phyloP scores from a whole-genome alignment of 2,329 filamentous ascomycete genomes.

The Gaeumannomyces sp. region DNA sequence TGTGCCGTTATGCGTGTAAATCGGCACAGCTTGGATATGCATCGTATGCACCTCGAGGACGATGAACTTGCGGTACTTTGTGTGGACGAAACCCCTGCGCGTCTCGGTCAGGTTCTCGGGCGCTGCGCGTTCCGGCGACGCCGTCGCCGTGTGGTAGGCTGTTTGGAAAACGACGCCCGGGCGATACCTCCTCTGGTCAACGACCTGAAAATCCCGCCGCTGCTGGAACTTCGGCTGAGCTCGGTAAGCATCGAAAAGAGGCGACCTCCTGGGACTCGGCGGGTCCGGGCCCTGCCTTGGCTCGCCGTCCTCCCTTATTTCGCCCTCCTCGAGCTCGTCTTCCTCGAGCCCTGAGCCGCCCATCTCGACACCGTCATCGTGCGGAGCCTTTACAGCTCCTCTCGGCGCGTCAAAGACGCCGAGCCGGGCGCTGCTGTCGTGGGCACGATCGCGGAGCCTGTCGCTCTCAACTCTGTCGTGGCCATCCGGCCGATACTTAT shows the following conservation, averaged over 20 bases:
- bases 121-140: neutral
- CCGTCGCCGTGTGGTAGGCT: neutral
- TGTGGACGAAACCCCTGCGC: neutral
- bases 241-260: neutral
- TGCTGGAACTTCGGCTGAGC: neutral
- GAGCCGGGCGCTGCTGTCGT: no score
- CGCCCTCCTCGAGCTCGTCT: no score
- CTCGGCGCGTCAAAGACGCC: no score
- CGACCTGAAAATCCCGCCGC: neutral
- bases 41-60: neutral
- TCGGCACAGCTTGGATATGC: neutral
- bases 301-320: neutral
- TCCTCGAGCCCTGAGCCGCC: no score
- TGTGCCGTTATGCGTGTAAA: conserved; percentile 2
- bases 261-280: neutral
- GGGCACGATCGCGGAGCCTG: no score
- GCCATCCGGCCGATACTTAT: no score
- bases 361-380: no score
- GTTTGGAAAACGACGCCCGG: conserved; percentile 4
- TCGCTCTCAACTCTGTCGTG: no score
- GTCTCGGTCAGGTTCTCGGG: neutral
- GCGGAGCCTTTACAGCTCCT: neutral
- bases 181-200: neutral
- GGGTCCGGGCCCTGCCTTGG: neutral
- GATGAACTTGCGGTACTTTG: conserved; percentile 5